Percentiles rank a stretch among this genome's conserved stretches.
phyloP scores from a whole-genome alignment of 345 rosid genomes.

The Eucalyptus coolabah region DNA sequence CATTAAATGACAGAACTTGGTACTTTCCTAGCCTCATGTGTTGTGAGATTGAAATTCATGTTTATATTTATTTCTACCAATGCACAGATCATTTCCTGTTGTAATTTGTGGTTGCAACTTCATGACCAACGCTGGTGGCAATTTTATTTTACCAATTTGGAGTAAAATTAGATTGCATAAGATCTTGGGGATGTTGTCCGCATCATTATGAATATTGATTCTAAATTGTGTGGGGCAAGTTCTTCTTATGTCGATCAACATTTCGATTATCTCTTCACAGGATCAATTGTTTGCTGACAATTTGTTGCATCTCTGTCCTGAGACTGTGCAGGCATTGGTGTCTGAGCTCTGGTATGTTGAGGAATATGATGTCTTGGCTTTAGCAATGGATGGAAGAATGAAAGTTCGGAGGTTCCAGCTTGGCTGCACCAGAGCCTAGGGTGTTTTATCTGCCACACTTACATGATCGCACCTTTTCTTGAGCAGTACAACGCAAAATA shows the following conservation, averaged over 20 bases:
- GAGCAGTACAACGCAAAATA: neutral
- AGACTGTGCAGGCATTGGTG: conserved; percentile 39
- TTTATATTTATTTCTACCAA: neutral
- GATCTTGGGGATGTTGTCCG: neutral
- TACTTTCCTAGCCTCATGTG: neutral
- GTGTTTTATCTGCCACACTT: neutral
- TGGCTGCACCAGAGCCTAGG: conserved; percentile 17
- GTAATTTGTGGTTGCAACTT: neutral
- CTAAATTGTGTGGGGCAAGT: neutral
- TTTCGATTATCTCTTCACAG: neutral
- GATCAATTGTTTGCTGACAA: neutral
- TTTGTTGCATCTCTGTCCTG: neutral
- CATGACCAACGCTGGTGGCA: neutral
- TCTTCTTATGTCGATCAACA: neutral
- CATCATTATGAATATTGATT: neutral
- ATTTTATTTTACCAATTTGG: neutral
- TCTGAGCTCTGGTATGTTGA: conserved; percentile 78
- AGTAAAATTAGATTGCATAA: neutral
- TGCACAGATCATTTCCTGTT: neutral
- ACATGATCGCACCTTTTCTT: neutral
- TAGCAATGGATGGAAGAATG: conserved; percentile 66
- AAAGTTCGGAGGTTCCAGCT: conserved; percentile 40
- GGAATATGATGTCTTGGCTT: conserved; percentile 64
- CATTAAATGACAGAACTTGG: neutral
- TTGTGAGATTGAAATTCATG: neutral